phyloP scores from a whole-genome alignment of 225 moss, liverwort and hornwort species.

The Asterella californica region DNA sequence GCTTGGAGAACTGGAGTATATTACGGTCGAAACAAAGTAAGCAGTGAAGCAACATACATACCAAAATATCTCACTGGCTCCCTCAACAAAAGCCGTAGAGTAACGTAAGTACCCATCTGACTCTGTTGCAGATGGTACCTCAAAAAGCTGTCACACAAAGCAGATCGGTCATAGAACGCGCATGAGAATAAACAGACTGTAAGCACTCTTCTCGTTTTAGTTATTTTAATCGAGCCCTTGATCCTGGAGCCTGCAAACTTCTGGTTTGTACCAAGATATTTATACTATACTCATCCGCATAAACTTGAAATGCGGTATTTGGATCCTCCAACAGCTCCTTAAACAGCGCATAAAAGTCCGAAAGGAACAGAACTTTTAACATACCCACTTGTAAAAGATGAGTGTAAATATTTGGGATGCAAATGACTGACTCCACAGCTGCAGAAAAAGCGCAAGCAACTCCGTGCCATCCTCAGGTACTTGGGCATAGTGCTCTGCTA shows the following conservation, averaged over 20 bases:
- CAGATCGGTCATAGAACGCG: background rate
- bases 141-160: slow-evolving; percentile 61
- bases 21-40: background rate
- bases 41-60: slow-evolving; percentile 22
- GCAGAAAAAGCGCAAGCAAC: slow-evolving; percentile 72
- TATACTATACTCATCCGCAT: background rate
- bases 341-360: background rate
- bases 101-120: slow-evolving; percentile 76
- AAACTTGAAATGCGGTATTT: slow-evolving; percentile 2
- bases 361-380: background rate
- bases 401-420: slow-evolving; percentile 95
- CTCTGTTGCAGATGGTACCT: slow-evolving; percentile 63
- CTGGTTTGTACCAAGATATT: background rate
- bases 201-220: background rate
- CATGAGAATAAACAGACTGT: background rate
- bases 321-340: background rate
- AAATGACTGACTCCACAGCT: slow-evolving; percentile 94
- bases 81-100: slow-evolving; percentile 88
- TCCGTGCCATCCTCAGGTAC: slow-evolving; percentile 80
- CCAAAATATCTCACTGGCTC: slow-evolving; percentile 91
- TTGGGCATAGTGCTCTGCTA: slow-evolving; percentile 88
- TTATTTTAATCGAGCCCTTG: too few species aligned
- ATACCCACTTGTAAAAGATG: slow-evolving; percentile 87
- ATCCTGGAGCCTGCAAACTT: too few species aligned
- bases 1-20: background rate